phyloP scores from a whole-genome alignment of 345 rosid species.

The Arabidopsis arenosa region DNA sequence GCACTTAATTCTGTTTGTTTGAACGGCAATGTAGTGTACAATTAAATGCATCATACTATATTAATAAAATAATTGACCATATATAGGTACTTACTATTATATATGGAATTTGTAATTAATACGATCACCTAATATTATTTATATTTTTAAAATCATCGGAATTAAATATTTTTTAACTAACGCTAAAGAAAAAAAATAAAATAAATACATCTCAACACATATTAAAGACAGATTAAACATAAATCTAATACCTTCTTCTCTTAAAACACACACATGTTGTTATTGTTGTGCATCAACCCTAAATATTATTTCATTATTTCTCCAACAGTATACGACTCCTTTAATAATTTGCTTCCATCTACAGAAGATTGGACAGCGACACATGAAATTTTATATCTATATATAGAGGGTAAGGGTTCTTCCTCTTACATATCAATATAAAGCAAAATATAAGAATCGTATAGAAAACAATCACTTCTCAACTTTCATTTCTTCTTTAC shows the following conservation, averaged over 20 bases:
- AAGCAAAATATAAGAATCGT: constrained; percentile 27
- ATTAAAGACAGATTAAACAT: no score
- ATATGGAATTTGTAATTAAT: background rate
- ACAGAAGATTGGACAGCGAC: constrained; percentile 36
- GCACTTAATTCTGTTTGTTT: constrained; percentile 26
- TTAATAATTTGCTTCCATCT: constrained; percentile 35
- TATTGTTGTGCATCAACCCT: constrained; percentile 16
- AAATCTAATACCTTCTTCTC: background rate
- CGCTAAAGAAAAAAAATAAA: no score
- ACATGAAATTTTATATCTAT: constrained; percentile 12
- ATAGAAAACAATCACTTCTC: constrained; percentile 16
- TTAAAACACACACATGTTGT: constrained; percentile 4
- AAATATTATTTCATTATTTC: constrained; percentile 12
- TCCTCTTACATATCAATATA: background rate
- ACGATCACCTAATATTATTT: background rate
- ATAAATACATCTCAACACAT: no score
- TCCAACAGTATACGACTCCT: constrained; percentile 26
- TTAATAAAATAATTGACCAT: background rate
- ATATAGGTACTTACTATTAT: background rate
- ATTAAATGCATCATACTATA: constrained; percentile 1
- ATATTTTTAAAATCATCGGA: background rate
- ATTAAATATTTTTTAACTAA: no score
- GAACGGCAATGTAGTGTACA: constrained; percentile 17
- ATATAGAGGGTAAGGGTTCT: constrained; percentile 30
- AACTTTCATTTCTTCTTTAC: constrained; percentile 19